Evolutionary conservation across 2,329 filamentous ascomycete genomes (phyloP), one percentile per base, ranked within the genome.

Genomic region (Cercospora janseana): DNA sequence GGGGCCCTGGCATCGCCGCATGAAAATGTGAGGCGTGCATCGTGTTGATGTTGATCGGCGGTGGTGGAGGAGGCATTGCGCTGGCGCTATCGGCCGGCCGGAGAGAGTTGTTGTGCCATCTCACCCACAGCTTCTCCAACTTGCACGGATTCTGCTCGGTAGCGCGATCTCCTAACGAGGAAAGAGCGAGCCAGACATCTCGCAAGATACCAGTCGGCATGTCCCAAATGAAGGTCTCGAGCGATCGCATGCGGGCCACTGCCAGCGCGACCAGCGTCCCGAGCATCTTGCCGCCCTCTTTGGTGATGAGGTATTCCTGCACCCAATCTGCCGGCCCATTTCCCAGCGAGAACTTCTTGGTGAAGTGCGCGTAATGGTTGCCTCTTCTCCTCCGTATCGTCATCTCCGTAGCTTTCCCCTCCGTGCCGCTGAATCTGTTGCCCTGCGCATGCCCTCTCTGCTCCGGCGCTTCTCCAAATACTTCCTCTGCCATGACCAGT

Each of bases 281-380:
- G n/a, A 93, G 76, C 87, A 93, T 90, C 71, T 92, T 93, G 3
- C 88, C 88, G 49, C 85, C 83, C 65, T 92, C 87, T 69, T 90
- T 91, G 2, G 80, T 85, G 60, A 92, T 87, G 55, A 87, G 79
- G 69, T 93, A 92, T 63, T 92, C 87, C 48, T 84, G 80, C 4
- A 91, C 86, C 86, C 86, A 91, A 57, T 87, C 81, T 5, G 78
- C 66, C 0, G 87, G 88, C 0, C 88, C 87, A 67, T 93, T 91
- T n/a, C 87, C 87, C 4, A 93, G 76, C 3, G 86, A 89, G 70
- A 93, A 93, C 66, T 90, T 91, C 58, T 84, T 80, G 4, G 85
- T 89, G 66, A 85, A 90, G 59, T 85, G 81, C 16, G 87, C 86
- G 67, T 90, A 90, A 69, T 88, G 80, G 63, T 89, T 89, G 45